Base-by-base conservation (phyloP, 345 rosid genomes). In the Moricandia arvensis region DNA sequence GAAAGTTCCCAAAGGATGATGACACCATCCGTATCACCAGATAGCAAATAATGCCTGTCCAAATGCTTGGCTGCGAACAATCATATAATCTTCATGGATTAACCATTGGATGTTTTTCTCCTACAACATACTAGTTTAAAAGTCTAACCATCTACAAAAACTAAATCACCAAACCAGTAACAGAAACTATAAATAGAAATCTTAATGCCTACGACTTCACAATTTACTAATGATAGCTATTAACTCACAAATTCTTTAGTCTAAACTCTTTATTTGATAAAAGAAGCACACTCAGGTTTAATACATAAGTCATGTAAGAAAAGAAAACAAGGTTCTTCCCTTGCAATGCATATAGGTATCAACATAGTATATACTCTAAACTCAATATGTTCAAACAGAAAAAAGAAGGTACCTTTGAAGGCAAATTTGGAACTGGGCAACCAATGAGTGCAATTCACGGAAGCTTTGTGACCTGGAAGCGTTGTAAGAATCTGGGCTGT, bases 381-480 rank as follows among this genome's bases (percentile, higher is more conserved):
- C 63, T 57, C 10, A 37, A 16, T 0, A 11, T n/a, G 27, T 60
- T 54, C 27, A 31, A 15, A 58, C 31, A n/a, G n/a, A n/a, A n/a
- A 35, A 41, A 60, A 68, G 18, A 16, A 60, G 21, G 71, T 71
- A 91, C 98, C 95, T 91, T 68, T 87, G 73, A 85, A 91, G 17
- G 95, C 87, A 80, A 89, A 94, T 63, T 90, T 94, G 79, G 30
- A 74, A 66, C 84, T 83, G 3, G 95, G 97, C 58, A 94, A 87
- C 96, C 98, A 94, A 59, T 87, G 89, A 59, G 97, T 91, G 80
- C 96, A 94, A 78, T 89, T 94, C 30, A 91, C 92, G 63, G 90
- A 35, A 41, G 95, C 93, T 80, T 82, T 87, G 57, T 91, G 97
- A 41, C 96, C 96, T 0, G 95, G 92, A 74, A 94, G 93, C 30